Percentiles rank a stretch among this genome's conserved stretches.
These are phyloP conservation scores for Mycosphaerella arachidis DNA, from an alignment of 2,329 filamentous ascomycete species.

Conservation along the genomic window DNA sequence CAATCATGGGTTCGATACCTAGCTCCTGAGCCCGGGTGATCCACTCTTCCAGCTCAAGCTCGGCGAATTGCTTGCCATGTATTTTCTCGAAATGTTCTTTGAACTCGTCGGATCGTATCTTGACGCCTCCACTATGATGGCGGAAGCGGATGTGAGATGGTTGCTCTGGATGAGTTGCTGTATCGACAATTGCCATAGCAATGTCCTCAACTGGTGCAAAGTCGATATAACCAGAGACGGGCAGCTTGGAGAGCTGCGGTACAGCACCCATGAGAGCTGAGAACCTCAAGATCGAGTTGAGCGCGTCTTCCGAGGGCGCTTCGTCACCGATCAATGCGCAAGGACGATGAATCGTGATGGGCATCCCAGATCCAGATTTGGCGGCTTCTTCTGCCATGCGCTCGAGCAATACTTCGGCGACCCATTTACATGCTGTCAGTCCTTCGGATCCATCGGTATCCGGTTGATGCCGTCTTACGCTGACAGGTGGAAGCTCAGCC, in stretches of 20 bases:
- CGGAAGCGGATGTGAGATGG: conserved; percentile 6
- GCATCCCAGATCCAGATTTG: background rate
- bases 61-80: conserved; percentile 8
- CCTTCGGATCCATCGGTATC: conserved; percentile 13
- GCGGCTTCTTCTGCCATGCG: background rate
- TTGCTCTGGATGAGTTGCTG: background rate
- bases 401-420: conserved; percentile 15
- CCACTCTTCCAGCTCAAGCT: conserved; percentile 17
- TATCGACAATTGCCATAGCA: conserved; percentile 5
- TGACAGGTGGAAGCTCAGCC: conserved; percentile 10
- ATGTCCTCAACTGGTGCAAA: conserved; percentile 13
- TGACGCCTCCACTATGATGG: conserved; percentile 14
- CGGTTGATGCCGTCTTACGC: conserved; percentile 6
- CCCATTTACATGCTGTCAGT: conserved; percentile 18
- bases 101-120: conserved; percentile 11
- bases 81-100: conserved; percentile 9
- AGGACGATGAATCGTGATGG: conserved; percentile 16
- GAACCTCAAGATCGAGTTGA: conserved; percentile 16
- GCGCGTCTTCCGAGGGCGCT: conserved; percentile 14
- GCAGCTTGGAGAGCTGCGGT: conserved; percentile 8
- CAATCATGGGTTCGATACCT: conserved; percentile 18
- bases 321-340: conserved; percentile 14
- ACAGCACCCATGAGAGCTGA: conserved; percentile 12
- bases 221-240: conserved; percentile 13
- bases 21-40: conserved; percentile 7